Evolutionary conservation across 202 grass and related monocot genomes (phyloP).

Genomic region (Digitaria exilis): DNA sequence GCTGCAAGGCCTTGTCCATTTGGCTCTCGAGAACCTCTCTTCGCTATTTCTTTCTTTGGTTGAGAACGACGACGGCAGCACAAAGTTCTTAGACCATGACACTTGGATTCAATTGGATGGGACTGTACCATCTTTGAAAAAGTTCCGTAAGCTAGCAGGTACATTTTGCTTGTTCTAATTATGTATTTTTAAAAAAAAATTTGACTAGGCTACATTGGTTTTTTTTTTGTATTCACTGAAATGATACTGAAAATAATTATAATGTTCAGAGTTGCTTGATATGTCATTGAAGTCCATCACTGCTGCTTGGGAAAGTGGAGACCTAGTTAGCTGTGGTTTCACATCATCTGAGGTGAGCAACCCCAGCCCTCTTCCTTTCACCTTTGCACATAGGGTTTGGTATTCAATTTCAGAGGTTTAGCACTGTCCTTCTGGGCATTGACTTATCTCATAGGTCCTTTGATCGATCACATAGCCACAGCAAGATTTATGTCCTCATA

Average conservation of each 20-base stretch:
- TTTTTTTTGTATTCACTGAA: slow-evolving; percentile 4
- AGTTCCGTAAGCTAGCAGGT: slow-evolving; percentile 90
- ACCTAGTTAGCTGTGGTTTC: slow-evolving; percentile 75
- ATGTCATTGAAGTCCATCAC: slow-evolving; percentile 96
- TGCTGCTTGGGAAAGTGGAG: slow-evolving; percentile 79
- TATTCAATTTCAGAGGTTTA: background rate
- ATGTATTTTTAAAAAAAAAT: slow-evolving; percentile 22
- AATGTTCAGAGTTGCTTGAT: slow-evolving; percentile 86
- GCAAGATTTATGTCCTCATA: background rate
- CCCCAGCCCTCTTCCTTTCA: background rate
- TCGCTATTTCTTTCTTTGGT: slow-evolving; percentile 77
- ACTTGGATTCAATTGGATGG: slow-evolving; percentile 65
- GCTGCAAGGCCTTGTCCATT: slow-evolving; percentile 92
- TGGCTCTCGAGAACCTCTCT: slow-evolving; percentile 86
- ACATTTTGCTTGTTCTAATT: slow-evolving; percentile 33
- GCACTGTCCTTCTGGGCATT: background rate
- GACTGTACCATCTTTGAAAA: slow-evolving; percentile 69
- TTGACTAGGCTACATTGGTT: background rate
- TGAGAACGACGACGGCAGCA: slow-evolving; percentile 41
- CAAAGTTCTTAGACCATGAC: slow-evolving; percentile 53
- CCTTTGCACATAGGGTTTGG: background rate
- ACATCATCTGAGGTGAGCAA: slow-evolving; percentile 81
- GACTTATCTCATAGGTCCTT: background rate
- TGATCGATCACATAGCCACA: background rate
- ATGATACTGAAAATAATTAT: slow-evolving; percentile 34